Evolutionary conservation across 148 eudicot genomes (phyloP).

Genomic region (Gaultheria prostrata): DNA sequence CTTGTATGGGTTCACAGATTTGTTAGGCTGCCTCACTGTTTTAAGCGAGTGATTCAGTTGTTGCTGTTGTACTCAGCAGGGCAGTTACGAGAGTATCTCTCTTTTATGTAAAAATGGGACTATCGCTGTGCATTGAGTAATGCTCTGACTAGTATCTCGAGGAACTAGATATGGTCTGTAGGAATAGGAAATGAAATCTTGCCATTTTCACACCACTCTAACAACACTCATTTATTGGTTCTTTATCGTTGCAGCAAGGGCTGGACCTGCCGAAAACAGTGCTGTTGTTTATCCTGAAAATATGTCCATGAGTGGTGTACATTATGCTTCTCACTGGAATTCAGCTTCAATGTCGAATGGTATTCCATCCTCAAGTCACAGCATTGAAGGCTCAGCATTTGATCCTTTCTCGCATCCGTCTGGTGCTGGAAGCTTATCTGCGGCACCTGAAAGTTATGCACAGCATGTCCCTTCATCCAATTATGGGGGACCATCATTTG

Average conservation of each 20-base stretch:
- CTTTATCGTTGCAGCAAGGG: conserved; percentile 38
- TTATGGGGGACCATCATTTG: conserved; percentile 34
- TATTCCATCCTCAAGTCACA: conserved; percentile 41
- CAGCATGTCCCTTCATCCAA: conserved; percentile 67
- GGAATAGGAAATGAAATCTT: neutral
- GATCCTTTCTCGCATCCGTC: conserved; percentile 51
- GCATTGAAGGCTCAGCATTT: conserved; percentile 44
- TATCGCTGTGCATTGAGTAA: neutral
- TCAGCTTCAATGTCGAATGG: conserved; percentile 41
- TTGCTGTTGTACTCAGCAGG: neutral
- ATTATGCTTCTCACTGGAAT: conserved; percentile 54
- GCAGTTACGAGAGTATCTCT: neutral
- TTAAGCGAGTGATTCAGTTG: neutral
- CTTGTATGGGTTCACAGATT: neutral
- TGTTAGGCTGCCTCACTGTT: conserved; percentile 12
- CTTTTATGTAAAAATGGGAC: neutral
- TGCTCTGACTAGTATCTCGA: neutral
- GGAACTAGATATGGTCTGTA: conserved; percentile 7
- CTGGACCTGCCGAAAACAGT: conserved; percentile 49
- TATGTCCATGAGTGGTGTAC: conserved; percentile 47
- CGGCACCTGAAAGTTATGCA: conserved; percentile 50
- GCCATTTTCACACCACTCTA: neutral
- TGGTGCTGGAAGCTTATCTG: conserved; percentile 37
- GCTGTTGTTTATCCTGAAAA: conserved; percentile 51
- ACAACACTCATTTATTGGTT: neutral